Evolutionary conservation across 345 rosid species (phyloP), one percentile per base, ranked within the genome.

Genomic region (Excoecaria cochinchinensis): DNA sequence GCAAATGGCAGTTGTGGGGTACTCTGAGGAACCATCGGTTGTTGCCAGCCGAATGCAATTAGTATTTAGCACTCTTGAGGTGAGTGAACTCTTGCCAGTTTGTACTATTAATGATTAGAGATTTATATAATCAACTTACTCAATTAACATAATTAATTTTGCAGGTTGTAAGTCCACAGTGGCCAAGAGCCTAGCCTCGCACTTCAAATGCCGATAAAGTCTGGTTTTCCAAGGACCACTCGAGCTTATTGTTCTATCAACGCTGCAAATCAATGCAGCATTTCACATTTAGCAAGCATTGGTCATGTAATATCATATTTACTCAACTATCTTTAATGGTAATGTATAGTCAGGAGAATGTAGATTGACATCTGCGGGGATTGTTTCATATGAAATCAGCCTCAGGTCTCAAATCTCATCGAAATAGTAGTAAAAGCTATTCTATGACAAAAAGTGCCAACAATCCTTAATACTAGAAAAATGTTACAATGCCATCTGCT

Each of bases 81-180:
- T 92, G 52, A 76, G 89, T 25, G 0, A 36, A 60, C 4, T 59
- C 57, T 52, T 31, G 8, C 46, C n/a, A 3, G 22, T 0, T 71
- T 55, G 16, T 25, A 51, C 19, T 0, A 10, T 10, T n/a, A 56
- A 14, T 25, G 21, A 52, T 25, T 8, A 44, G 22, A 19, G 52
- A 46, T 66, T 42, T 42, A 42, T 42, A 42, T 42, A 42, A 51
- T 55, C 2, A 31, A 31, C 31, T 31, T 1, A 31, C 2, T 31
- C 31, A 31, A 31, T 31, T 0, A 31, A 31, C 31, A 31, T 31
- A 31, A 31, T 31, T 31, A 31, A 67, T 55, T 74, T 69, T 80
- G 88, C 93, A 94, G 97, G 92, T 87, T 19, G 98, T 94, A 74
- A 89, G 97, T 84, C 98, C 93, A 69, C 97, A 94, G 47, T 92